Percentiles rank a stretch among this genome's conserved stretches.
phyloP scores from a whole-genome alignment of 1,139 yeast genomes.

The Debaryomyces subglobosus region DNA sequence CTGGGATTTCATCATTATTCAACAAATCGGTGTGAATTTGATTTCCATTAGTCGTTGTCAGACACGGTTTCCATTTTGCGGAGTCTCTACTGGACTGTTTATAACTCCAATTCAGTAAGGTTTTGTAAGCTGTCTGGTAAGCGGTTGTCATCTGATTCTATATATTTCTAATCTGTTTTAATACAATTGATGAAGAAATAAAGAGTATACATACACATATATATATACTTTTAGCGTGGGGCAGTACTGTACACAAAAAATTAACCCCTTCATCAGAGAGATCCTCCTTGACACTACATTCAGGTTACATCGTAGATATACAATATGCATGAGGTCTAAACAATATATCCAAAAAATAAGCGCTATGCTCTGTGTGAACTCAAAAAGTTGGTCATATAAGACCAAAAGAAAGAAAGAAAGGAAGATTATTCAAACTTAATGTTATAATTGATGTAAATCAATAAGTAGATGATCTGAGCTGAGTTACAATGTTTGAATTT shows the following conservation, averaged over 20 bases:
- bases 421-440: no score
- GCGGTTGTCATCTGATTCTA: background rate
- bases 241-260: constrained; percentile 1
- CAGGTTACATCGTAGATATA: background rate
- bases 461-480: no score
- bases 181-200: background rate
- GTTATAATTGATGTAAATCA: no score
- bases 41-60: constrained; percentile 13
- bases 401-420: background rate
- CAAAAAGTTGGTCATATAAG: background rate
- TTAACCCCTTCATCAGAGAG: background rate
- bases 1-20: constrained; percentile 38
- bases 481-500: no score
- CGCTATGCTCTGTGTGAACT: background rate
- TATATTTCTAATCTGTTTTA: background rate
- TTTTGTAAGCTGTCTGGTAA: background rate
- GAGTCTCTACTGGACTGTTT: constrained; percentile 11
- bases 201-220: background rate
- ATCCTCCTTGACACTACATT: background rate
- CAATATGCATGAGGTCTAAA: background rate
- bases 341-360: background rate
- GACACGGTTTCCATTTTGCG: constrained; percentile 1
- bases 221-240: background rate
- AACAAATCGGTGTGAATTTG: constrained; percentile 45
- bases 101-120: constrained; percentile 14